Percentiles rank a stretch among this genome's conserved stretches.
Conservation (phyloP, 305 asterid species). For the Plantago coronopus region DNA sequence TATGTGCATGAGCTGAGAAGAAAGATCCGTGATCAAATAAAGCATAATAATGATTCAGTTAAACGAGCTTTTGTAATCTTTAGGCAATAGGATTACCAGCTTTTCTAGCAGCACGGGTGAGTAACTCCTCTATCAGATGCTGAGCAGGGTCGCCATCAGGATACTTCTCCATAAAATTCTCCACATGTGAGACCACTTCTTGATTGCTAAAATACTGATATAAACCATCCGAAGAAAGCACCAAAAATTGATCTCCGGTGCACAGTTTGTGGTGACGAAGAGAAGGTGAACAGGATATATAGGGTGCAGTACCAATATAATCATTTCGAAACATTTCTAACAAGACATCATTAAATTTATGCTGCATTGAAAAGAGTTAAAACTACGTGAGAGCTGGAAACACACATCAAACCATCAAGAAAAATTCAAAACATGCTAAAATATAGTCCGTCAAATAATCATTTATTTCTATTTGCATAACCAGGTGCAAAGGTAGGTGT, state of each 20-base stretch:
- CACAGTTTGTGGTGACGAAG: constrained; percentile 84
- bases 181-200: constrained; percentile 85
- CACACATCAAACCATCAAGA: constrained; percentile 17
- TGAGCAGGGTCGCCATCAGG: constrained; percentile 99
- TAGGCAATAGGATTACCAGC: constrained; percentile 57
- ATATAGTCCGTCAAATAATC: too few species aligned
- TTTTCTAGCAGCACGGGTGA: constrained; percentile 93
- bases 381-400: constrained; percentile 25
- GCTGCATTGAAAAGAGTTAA: constrained; percentile 55
- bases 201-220: constrained; percentile 92
- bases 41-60: constrained; percentile 1
- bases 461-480: neutral
- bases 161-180: constrained; percentile 86
- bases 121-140: constrained; percentile 90
- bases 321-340: constrained; percentile 93
- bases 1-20: neutral
- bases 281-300: constrained; percentile 84
- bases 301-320: constrained; percentile 88
- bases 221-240: constrained; percentile 95
- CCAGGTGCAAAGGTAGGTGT: neutral
- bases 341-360: constrained; percentile 73
- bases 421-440: neutral
- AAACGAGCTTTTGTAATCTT: constrained; percentile 12
- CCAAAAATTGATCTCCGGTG: constrained; percentile 88
- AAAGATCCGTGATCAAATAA: neutral